Evolutionary conservation across 2,329 filamentous ascomycete species (phyloP).

Genomic region (Phaeosphaeriaceae sp.): DNA sequence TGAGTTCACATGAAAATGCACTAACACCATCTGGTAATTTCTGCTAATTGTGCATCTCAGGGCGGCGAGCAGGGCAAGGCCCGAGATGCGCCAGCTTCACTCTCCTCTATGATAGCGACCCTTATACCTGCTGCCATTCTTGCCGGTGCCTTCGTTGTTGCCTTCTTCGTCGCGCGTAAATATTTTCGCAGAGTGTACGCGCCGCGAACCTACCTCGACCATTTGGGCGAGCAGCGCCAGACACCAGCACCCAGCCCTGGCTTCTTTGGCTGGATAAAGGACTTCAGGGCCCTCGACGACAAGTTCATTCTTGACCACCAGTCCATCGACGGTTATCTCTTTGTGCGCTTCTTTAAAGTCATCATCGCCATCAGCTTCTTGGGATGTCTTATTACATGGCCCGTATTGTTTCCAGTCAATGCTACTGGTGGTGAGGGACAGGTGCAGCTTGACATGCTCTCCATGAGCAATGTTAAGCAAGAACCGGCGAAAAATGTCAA

Average conservation of each 20-base stretch:
- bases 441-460: constrained; percentile 47
- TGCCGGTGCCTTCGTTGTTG: constrained; percentile 35
- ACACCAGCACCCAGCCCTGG: constrained; percentile 54
- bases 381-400: constrained; percentile 54
- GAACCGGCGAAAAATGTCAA: constrained; percentile 37
- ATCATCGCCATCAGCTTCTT: constrained; percentile 51
- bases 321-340: constrained; percentile 58
- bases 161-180: constrained; percentile 53
- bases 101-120: constrained; percentile 48
- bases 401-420: constrained; percentile 57
- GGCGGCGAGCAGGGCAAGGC: constrained; percentile 32
- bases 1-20: constrained; percentile 11
- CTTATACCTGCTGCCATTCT: constrained; percentile 39
- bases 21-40: too few species aligned
- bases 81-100: constrained; percentile 53
- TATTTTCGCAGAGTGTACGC: constrained; percentile 53
- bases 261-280: constrained; percentile 61
- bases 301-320: constrained; percentile 56
- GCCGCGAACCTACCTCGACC: constrained; percentile 55
- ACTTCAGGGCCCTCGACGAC: constrained; percentile 53
- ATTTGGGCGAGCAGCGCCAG: constrained; percentile 51
- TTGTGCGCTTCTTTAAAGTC: constrained; percentile 55
- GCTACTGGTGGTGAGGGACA: constrained; percentile 48
- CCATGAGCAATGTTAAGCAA: constrained; percentile 45
- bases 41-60: too few species aligned